Evolutionary conservation across 2,329 filamentous ascomycete species (phyloP).

Genomic region (Aspergillus fumigatiaffinis): DNA sequence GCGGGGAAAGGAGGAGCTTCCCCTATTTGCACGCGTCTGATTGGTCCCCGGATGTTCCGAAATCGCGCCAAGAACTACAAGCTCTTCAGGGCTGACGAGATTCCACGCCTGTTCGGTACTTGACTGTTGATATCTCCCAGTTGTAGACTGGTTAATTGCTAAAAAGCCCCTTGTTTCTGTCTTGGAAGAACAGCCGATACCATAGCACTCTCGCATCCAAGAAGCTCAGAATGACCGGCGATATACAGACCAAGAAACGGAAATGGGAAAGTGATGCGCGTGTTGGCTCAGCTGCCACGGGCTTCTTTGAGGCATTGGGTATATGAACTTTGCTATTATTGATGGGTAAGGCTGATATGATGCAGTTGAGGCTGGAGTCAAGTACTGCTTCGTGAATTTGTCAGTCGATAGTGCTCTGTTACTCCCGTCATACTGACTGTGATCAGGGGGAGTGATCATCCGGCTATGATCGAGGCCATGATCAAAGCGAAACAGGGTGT

Average conservation of each 20-base stretch:
- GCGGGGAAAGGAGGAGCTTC: neutral
- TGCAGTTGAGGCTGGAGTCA: neutral
- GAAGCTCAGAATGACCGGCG: neutral
- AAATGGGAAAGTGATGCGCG: neutral
- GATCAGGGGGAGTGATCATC: slow-evolving; percentile 45
- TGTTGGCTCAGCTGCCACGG: neutral
- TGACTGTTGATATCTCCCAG: neutral
- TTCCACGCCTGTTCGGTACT: neutral
- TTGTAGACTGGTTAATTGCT: neutral
- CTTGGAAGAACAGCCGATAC: no score
- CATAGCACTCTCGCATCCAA: neutral
- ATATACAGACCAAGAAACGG: neutral
- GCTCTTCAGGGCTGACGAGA: no score
- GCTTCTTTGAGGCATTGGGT: neutral
- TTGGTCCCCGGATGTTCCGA: no score
- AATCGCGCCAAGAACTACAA: neutral
- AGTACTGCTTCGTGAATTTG: neutral
- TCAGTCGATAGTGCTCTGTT: neutral
- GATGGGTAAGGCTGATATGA: neutral
- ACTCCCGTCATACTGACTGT: neutral
- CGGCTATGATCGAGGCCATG: slow-evolving; percentile 72
- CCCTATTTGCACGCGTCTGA: no score
- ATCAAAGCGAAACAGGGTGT: slow-evolving; percentile 59
- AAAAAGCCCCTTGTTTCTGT: neutral
- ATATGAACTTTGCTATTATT: neutral